Evolutionary conservation across 495 filamentous ascomycete species (phyloP).

Genomic region (Aspergillus haitiensis): DNA sequence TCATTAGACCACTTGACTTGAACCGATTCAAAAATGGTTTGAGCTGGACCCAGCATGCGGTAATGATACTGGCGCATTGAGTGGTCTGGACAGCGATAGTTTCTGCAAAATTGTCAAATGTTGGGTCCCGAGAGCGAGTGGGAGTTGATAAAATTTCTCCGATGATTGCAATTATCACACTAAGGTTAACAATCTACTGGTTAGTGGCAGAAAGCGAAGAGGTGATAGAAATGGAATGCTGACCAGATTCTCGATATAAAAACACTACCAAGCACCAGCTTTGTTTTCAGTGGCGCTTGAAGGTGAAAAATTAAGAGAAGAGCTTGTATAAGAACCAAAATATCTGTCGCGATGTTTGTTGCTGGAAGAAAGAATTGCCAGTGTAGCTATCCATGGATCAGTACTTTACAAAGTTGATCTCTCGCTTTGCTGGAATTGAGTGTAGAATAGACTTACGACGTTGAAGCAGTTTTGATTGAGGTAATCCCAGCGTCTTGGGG

Average conservation of each 20-base stretch:
- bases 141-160: slow-evolving; percentile 20
- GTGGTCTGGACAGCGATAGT: slow-evolving; percentile 24
- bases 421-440: background rate
- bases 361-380: slow-evolving; percentile 29
- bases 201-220: background rate
- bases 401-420: background rate
- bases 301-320: slow-evolving; percentile 28
- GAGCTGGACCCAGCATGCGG: slow-evolving; percentile 32
- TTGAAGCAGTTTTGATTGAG: slow-evolving; percentile 28
- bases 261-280: slow-evolving; percentile 27
- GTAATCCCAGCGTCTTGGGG: slow-evolving; percentile 30
- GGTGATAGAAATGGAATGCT: background rate
- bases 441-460: slow-evolving; percentile 18
- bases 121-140: slow-evolving; percentile 22
- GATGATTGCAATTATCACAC: slow-evolving; percentile 25
- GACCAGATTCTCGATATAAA: slow-evolving; percentile 30
- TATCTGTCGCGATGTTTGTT: slow-evolving; percentile 30
- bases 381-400: slow-evolving; percentile 18
- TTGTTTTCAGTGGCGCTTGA: slow-evolving; percentile 25
- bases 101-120: slow-evolving; percentile 18
- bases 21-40: slow-evolving; percentile 32
- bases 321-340: slow-evolving; percentile 28
- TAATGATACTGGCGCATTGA: slow-evolving; percentile 29
- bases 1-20: slow-evolving; percentile 27
- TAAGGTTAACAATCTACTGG: slow-evolving; percentile 4